Base-by-base conservation (phyloP, 306 rosid genomes). In the Potentilla sterilis region DNA sequence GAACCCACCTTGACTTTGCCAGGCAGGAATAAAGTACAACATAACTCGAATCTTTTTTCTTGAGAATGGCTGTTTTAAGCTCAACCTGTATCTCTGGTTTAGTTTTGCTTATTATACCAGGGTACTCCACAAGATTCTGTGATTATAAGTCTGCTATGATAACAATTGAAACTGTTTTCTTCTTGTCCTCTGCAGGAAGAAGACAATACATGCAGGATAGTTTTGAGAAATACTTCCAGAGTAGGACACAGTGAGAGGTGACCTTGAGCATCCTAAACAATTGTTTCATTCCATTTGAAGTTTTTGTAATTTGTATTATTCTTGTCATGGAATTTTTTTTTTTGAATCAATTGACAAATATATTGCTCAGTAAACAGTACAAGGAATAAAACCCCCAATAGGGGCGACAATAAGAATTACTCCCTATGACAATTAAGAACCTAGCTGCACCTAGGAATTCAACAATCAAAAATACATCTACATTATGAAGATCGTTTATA, bases 151-250 rank as follows among this genome's bases (percentile, higher is more conserved):
- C 41, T 44, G 4, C 28, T 32, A 2, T 35, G 5, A 16, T 43
- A 22, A 42, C 9, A 15, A 18, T 12, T 22, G 47, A 32, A 74
- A 10, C 3, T 9, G n/a, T 44, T 74, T 61, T 67, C 37, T n/a
- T 43, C 37, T n/a, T 43, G 67, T 15, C 41, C 44, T 72, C 32
- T 43, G 43, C 77, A 74, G 69, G 58, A 59, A 59, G 69, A 42
- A 42, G 69, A 32, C 24, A 9, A 24, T n/a, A 16, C 34, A 59
- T 3, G n/a, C 54, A 0, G 44, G 57, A 43, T 18, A 55, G 54
- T 16, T 42, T 44, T 28, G 42, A 42, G 76, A 43, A 4, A 28
- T 73, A 59, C 43, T 54, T 57, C 52, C 41, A 2, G 12, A 44
- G 67, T 24, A 41, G 68, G 21, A 58, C 67, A 42, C 16, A 44